A percentile compares a stretch with the other conserved stretches of the same genome.
phyloP scores from a whole-genome alignment of 2,329 filamentous ascomycete species.

The Truncatella angustata region DNA sequence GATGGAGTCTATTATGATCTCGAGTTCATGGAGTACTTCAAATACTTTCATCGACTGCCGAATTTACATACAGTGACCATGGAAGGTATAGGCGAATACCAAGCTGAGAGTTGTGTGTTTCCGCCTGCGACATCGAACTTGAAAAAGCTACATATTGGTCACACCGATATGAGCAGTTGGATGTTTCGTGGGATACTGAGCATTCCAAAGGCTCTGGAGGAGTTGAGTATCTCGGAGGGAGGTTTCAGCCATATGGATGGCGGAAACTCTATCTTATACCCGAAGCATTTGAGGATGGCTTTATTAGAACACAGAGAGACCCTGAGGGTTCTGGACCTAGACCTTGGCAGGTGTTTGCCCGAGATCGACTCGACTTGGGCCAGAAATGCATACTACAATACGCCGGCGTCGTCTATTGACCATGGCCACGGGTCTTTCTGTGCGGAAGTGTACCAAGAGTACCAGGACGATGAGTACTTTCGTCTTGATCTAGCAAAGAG shows the following conservation, averaged over 20 bases:
- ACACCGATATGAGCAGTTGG: not conserved
- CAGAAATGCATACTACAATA: not conserved
- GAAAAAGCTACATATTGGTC: not conserved
- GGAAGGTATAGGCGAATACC: not conserved
- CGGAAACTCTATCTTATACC: not conserved
- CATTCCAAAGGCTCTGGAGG: not conserved
- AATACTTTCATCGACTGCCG: not conserved
- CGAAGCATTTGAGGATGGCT: not conserved
- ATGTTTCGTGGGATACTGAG: not conserved
- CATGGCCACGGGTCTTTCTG: not conserved
- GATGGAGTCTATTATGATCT: not conserved
- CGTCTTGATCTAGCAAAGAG: not conserved
- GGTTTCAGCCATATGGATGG: not conserved
- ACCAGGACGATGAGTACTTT: not conserved
- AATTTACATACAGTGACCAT: not conserved
- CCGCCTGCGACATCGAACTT: not conserved
- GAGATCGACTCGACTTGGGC: too few species aligned
- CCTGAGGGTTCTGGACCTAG: constrained; percentile 1
- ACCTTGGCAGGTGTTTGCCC: not conserved
- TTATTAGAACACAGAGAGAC: not conserved
- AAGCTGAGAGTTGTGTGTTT: not conserved
- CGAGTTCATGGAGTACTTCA: not conserved
- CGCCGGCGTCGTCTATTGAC: too few species aligned
- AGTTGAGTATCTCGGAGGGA: not conserved
- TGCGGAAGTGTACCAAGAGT: not conserved